Evolutionary conservation across 345 rosid genomes (phyloP).

Genomic region (Moricandia moricandioides): DNA sequence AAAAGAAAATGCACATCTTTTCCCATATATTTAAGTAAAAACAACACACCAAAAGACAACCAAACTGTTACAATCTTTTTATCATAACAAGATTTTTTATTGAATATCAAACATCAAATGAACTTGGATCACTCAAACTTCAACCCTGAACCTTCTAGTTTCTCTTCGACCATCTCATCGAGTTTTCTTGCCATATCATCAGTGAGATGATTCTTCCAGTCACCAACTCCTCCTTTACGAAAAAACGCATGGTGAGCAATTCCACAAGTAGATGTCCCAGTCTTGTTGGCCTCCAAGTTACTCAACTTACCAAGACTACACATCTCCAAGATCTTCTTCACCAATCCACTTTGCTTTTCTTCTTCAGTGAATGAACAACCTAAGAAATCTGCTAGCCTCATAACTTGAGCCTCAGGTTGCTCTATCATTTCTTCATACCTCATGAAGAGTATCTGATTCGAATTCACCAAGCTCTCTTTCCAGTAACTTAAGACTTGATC

Average conservation of each 20-base stretch:
- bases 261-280: neutral
- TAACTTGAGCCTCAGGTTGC: neutral
- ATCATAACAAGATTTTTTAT: neutral
- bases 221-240: neutral
- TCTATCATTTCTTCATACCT: neutral
- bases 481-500: neutral
- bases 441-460: neutral
- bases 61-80: no score
- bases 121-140: neutral
- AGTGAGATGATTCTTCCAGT: neutral
- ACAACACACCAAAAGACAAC: no score
- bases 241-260: neutral
- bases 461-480: neutral
- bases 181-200: neutral
- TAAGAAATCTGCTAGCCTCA: neutral
- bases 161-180: neutral
- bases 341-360: neutral
- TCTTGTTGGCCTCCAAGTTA: neutral
- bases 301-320: neutral
- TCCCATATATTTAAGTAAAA: no score
- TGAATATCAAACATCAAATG: neutral
- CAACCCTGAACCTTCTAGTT: neutral
- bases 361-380: neutral
- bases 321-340: neutral
- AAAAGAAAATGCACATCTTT: no score